Conservation (phyloP, 768 basidiomycete genomes). For the Chalciporus pseudorubinellus region DNA sequence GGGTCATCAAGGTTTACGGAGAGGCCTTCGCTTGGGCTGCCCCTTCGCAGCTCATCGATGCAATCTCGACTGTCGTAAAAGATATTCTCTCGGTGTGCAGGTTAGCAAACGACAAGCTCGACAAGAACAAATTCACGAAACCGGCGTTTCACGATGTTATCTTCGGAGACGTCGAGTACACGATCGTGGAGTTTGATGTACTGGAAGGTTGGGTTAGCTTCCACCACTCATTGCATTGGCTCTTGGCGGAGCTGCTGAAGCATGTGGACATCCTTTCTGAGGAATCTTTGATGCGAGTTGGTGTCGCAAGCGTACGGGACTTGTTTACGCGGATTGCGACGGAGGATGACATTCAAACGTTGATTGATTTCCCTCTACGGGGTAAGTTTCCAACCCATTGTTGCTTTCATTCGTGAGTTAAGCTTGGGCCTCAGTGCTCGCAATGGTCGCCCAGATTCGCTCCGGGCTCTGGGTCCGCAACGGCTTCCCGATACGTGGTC, state of each 20-base stretch:
- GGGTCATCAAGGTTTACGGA: conserved; percentile 87
- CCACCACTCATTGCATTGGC: conserved; percentile 90
- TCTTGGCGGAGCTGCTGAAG: conserved; percentile 85
- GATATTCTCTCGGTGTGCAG: conserved; percentile 74
- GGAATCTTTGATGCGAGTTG: conserved; percentile 49
- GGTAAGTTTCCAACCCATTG: conserved; percentile 46
- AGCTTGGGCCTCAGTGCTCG: conserved; percentile 53
- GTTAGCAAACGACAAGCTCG: conserved; percentile 63
- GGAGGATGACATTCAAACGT: conserved; percentile 65
- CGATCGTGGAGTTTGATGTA: conserved; percentile 77
- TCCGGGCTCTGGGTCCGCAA: conserved; percentile 98
- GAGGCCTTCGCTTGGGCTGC: conserved; percentile 69
- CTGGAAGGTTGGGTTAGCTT: conserved; percentile 84
- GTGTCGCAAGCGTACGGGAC: conserved; percentile 54
- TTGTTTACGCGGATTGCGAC: conserved; percentile 59
- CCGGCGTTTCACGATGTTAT: conserved; percentile 62
- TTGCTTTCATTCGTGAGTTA: not conserved
- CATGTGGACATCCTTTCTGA: conserved; percentile 68
- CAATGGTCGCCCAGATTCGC: conserved; percentile 92
- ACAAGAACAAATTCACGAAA: conserved; percentile 60
- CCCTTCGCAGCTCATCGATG: conserved; percentile 57
- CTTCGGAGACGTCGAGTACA: conserved; percentile 59
- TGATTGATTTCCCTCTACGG: conserved; percentile 87
- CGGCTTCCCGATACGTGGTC: conserved; percentile 92
- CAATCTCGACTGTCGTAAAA: conserved; percentile 66